phyloP scores from a whole-genome alignment of 2,329 filamentous ascomycete genomes.

The Phyllosticta paracitricarpa region DNA sequence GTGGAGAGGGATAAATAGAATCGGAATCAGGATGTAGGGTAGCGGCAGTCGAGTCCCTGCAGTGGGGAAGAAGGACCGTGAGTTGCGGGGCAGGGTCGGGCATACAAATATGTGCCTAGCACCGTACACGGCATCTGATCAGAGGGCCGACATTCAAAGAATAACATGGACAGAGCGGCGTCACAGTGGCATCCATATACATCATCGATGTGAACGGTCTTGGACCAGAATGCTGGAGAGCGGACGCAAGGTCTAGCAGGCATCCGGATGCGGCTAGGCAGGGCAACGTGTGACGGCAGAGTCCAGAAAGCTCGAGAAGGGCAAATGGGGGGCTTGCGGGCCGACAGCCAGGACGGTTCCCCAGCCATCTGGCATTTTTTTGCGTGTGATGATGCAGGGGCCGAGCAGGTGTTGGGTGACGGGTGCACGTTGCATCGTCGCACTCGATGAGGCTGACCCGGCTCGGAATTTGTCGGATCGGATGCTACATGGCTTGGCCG shows the following conservation, averaged over 20 bases:
- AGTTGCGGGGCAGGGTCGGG: conserved; percentile 5
- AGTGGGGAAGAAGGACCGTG: conserved; percentile 7
- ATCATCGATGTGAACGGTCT: neutral
- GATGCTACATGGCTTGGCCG: neutral
- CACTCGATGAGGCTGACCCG: conserved; percentile 1
- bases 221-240: neutral
- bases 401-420: neutral
- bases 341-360: conserved; percentile 3
- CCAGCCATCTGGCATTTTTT: neutral
- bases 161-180: neutral
- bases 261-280: conserved; percentile 4
- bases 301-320: conserved; percentile 7
- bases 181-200: neutral
- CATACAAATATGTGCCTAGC: conserved; percentile 1
- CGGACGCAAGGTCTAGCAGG: conserved; percentile 4
- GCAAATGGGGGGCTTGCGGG: neutral
- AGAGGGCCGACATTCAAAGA: neutral
- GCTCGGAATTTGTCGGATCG: conserved; percentile 4
- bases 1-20: neutral
- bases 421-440: neutral
- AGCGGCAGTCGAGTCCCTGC: conserved; percentile 2
- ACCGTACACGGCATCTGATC: neutral
- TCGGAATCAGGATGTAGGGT: neutral
- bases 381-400: neutral
- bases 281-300: conserved; percentile 1